Evolutionary conservation across 2,329 filamentous ascomycete species (phyloP).

Genomic region (Phaeosphaeriaceae sp.): DNA sequence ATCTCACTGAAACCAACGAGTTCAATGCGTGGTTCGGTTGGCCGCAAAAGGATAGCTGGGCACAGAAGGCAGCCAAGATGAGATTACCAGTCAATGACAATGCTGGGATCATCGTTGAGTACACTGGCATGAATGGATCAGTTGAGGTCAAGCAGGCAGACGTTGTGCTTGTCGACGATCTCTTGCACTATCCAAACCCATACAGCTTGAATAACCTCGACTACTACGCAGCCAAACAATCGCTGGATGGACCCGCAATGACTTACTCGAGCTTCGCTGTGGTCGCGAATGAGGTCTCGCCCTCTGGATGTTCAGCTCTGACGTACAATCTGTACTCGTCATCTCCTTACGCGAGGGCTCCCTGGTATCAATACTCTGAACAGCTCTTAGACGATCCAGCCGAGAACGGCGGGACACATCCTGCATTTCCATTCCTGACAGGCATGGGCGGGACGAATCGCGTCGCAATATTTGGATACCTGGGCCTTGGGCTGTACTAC

Average conservation of each 20-base stretch:
- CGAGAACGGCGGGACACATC: slow-evolving; percentile 70
- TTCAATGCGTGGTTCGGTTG: slow-evolving; percentile 65
- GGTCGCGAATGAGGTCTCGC: slow-evolving; percentile 69
- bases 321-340: slow-evolving; percentile 71
- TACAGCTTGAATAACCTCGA: slow-evolving; percentile 66
- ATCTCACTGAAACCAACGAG: slow-evolving; percentile 63
- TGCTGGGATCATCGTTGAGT: slow-evolving; percentile 69
- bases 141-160: slow-evolving; percentile 75
- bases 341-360: slow-evolving; percentile 69
- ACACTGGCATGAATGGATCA: slow-evolving; percentile 70
- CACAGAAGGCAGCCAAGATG: slow-evolving; percentile 63
- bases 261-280: slow-evolving; percentile 75
- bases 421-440: slow-evolving; percentile 74
- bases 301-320: slow-evolving; percentile 71
- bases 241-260: slow-evolving; percentile 73
- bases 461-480: slow-evolving; percentile 71
- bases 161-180: slow-evolving; percentile 71
- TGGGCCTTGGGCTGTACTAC: slow-evolving; percentile 67
- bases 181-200: slow-evolving; percentile 66
- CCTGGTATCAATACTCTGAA: slow-evolving; percentile 75
- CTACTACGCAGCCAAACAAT: slow-evolving; percentile 74
- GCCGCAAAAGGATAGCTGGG: slow-evolving; percentile 64
- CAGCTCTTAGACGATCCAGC: slow-evolving; percentile 68
- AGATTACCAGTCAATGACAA: slow-evolving; percentile 60
- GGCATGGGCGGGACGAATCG: slow-evolving; percentile 74